phyloP scores from a whole-genome alignment of 2,329 filamentous ascomycete species.

The Periconia digitata region DNA sequence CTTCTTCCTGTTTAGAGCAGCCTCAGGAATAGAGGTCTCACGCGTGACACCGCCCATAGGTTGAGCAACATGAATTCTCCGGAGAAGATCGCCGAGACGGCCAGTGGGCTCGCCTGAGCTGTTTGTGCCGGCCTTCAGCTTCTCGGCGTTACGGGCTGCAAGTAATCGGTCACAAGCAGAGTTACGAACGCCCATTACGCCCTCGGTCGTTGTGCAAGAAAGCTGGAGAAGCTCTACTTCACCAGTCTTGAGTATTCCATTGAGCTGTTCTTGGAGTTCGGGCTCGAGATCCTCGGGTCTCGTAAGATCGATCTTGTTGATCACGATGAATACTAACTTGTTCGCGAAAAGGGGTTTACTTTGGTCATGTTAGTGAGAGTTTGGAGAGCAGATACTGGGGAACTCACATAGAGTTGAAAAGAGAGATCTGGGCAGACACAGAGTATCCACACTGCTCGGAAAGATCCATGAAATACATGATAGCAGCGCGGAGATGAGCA shows the following conservation, averaged over 20 bases:
- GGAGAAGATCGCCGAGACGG: constrained; percentile 85
- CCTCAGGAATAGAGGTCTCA: constrained; percentile 87
- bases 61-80: constrained; percentile 94
- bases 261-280: constrained; percentile 74
- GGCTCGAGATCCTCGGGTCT: constrained; percentile 83
- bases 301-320: constrained; percentile 97
- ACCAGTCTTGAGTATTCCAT: constrained; percentile 77
- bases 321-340: constrained; percentile 93
- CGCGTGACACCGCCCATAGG: constrained; percentile 78
- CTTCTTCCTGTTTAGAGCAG: constrained; percentile 76
- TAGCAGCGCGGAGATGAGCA: constrained; percentile 90
- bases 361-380: neutral
- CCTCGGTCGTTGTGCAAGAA: constrained; percentile 93
- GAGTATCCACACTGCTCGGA: constrained; percentile 97
- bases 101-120: constrained; percentile 74
- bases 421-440: constrained; percentile 85
- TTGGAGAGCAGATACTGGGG: neutral
- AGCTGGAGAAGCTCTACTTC: constrained; percentile 92
- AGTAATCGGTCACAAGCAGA: constrained; percentile 90
- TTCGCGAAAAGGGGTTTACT: constrained; percentile 90
- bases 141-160: constrained; percentile 90
- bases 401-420: constrained; percentile 79
- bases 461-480: constrained; percentile 97
- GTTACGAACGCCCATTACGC: constrained; percentile 93
- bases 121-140: constrained; percentile 86